phyloP scores from a whole-genome alignment of 768 basidiomycete genomes.

The Butyriboletus loyo region DNA sequence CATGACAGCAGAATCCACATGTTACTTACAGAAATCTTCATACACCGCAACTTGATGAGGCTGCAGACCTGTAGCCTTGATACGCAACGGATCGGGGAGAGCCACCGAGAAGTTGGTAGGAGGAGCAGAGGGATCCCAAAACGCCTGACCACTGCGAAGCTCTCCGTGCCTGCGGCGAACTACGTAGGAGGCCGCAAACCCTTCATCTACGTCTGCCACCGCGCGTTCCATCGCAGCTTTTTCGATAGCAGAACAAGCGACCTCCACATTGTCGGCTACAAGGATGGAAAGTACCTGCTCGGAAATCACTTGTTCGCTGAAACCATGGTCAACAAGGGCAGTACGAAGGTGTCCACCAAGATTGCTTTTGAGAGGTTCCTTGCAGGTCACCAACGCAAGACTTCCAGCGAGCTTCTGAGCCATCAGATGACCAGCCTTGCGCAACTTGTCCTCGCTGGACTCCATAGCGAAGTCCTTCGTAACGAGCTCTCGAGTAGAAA shows the following conservation, averaged over 20 bases:
- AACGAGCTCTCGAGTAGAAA: constrained; percentile 93
- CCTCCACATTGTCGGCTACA: constrained; percentile 88
- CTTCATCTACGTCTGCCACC: constrained; percentile 88
- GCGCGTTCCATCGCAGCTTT: constrained; percentile 98
- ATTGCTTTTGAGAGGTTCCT: constrained; percentile 92
- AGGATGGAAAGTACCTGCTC: constrained; percentile 78
- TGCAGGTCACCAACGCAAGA: constrained; percentile 95
- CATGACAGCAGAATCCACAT: neutral
- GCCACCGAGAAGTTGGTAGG: constrained; percentile 64
- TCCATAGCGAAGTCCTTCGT: constrained; percentile 96
- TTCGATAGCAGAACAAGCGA: constrained; percentile 92
- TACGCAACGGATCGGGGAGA: constrained; percentile 85
- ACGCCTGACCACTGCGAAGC: constrained; percentile 68
- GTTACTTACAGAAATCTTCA: constrained; percentile 80
- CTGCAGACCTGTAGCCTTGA: constrained; percentile 80
- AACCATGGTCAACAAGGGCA: constrained; percentile 81
- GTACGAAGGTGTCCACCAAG: constrained; percentile 86
- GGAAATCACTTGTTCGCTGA: constrained; percentile 80
- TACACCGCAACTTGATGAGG: constrained; percentile 84
- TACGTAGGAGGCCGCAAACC: constrained; percentile 78
- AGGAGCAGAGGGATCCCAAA: constrained; percentile 84
- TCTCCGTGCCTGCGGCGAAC: constrained; percentile 84
- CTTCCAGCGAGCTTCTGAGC: constrained; percentile 96
- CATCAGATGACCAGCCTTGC: constrained; percentile 92
- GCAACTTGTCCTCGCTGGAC: constrained; percentile 83